A percentile compares a stretch with the other conserved stretches of the same genome.
phyloP scores from a whole-genome alignment of 768 basidiomycete genomes.

The Rhodosporidiobolus odoratus region DNA sequence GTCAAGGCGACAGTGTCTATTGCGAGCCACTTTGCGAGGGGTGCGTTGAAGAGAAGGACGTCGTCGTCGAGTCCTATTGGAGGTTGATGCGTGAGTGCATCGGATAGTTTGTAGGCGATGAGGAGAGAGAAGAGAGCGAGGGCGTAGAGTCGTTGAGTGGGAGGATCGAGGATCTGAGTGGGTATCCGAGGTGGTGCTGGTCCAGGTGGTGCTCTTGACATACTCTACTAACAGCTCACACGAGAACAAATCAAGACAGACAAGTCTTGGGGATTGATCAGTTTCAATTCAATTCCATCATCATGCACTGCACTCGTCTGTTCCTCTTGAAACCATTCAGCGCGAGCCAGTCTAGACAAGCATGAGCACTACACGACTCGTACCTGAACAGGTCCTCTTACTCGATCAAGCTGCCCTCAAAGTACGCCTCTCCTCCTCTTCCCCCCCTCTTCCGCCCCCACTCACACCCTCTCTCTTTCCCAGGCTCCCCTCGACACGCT shows the following conservation, averaged over 20 bases:
- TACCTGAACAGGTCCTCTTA: conserved; percentile 22
- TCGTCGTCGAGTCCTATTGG: background rate
- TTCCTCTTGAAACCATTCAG: too few relatives aligned
- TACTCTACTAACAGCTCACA: too few relatives aligned
- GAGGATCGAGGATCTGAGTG: conserved; percentile 18
- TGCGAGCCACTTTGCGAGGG: conserved; percentile 19
- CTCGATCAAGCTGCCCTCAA: conserved; percentile 17
- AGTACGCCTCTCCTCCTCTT: conserved; percentile 1
- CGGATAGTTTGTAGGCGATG: conserved; percentile 27
- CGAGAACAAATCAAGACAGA: too few relatives aligned
- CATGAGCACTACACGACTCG: conserved; percentile 11
- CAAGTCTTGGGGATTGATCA: too few relatives aligned
- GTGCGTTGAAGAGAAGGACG: background rate
- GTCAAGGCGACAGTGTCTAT: conserved; percentile 6
- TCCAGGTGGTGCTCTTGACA: background rate
- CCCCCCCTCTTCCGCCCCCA: background rate
- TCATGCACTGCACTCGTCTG: too few relatives aligned
- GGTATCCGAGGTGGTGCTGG: conserved; percentile 9
- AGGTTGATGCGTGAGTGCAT: background rate
- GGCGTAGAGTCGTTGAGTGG: conserved; percentile 30
- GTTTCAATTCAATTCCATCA: too few relatives aligned
- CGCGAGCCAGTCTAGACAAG: too few relatives aligned
- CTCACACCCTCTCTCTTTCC: background rate
- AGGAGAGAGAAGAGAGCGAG: conserved; percentile 22
- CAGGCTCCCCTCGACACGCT: conserved; percentile 88